Evolutionary conservation across 306 rosid genomes (phyloP), one percentile per base, ranked within the genome.

Genomic region (Vigna hirtella): DNA sequence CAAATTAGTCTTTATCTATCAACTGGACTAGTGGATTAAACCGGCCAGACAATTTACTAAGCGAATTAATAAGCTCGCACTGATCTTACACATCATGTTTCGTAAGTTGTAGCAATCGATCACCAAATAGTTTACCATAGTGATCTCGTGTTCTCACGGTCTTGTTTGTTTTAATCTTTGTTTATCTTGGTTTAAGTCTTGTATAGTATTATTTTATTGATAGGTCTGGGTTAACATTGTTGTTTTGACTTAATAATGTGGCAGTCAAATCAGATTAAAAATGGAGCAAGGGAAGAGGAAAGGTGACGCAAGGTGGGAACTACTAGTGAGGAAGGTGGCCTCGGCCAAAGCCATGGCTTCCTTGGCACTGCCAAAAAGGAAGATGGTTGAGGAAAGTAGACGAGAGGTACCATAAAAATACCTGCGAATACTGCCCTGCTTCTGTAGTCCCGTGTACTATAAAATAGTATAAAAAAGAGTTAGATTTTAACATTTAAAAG

Each of bases 261-360:
- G 66, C 89, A 93, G 98, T 77, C 83, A 92, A 73, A 86, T 90
- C 75, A 86, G 86, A 85, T 38, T 86, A 73, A 89, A 48, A 77
- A 59, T 48, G 84, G 48, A 74, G 72, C 74, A 84, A 36, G 86
- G 85, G 75, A 90, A 88, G 28, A 86, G 15, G 34, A 84, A 77
- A 43, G 94, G 83, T 20, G 96, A 92, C 62, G 79, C 82, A 3
- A 85, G 73, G 59, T 94, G 98, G 98, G 88, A 82, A 59, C 55
- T 90, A 20, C 87, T 94, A 0, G 97, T 78, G 77, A 83, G 81
- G 59, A 94, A 92, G 85, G 98, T 94, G 75, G 87, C 90, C 13
- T 88, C 92, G 0, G 96, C 93, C 22, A 94, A 81, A 83, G 90
- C 89, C 49, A 83, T 94, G 38, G 88, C 93, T 34, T 86, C 93